Conservation (phyloP, 768 basidiomycete species). For the Plicaturopsis crispa region DNA sequence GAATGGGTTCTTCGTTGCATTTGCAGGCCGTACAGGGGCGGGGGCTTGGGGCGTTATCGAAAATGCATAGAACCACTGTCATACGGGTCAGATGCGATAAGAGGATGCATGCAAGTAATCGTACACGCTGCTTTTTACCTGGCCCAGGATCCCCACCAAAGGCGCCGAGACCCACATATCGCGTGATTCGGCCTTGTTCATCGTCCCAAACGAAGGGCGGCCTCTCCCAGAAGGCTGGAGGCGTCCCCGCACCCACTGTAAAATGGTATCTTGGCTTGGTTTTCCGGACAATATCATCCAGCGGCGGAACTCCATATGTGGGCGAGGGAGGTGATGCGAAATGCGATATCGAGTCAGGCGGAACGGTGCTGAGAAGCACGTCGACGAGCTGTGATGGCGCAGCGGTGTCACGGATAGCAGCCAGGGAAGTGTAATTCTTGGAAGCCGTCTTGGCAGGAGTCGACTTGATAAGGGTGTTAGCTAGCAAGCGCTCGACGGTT, state of each 20-base stretch:
- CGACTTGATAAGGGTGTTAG: constrained; percentile 57
- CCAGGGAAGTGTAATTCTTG: constrained; percentile 53
- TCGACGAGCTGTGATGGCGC: constrained; percentile 64
- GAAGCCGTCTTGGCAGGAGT: constrained; percentile 26
- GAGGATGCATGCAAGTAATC: too few relatives aligned
- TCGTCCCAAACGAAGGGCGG: constrained; percentile 88
- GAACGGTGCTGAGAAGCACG: constrained; percentile 74
- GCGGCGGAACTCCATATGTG: constrained; percentile 40
- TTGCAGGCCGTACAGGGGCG: constrained; percentile 40
- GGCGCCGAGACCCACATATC: constrained; percentile 86
- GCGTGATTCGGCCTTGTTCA: constrained; percentile 54
- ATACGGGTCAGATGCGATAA: constrained; percentile 5
- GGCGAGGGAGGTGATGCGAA: constrained; percentile 51
- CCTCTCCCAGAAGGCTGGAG: constrained; percentile 87
- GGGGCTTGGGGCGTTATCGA: constrained; percentile 55
- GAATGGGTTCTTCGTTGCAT: constrained; percentile 70
- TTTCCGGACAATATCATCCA: constrained; percentile 57
- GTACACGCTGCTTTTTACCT: constrained; percentile 79
- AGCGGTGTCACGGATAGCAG: constrained; percentile 57
- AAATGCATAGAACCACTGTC: constrained; percentile 97
- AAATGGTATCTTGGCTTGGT: constrained; percentile 88
- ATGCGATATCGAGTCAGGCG: constrained; percentile 60
- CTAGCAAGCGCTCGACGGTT: constrained; percentile 63
- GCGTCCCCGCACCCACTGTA: constrained; percentile 53
- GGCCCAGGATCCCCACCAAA: constrained; percentile 60